phyloP scores from a whole-genome alignment of 2,329 filamentous ascomycete genomes.

The Arthrobotrys megalospora region DNA sequence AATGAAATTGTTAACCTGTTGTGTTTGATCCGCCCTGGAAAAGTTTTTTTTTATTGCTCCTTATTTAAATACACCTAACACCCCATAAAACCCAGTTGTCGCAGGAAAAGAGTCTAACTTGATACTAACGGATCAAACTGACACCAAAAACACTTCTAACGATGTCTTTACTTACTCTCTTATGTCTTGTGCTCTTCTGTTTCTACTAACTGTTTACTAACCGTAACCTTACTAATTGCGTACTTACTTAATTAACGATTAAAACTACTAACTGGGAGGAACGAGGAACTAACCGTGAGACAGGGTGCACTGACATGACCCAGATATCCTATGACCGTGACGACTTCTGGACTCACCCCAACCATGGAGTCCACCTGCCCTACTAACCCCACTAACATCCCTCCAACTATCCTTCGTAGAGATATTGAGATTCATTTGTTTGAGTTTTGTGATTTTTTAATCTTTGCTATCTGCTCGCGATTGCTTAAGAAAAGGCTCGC shows the following conservation, averaged over 20 bases:
- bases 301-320: conserved; percentile 53
- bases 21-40: neutral
- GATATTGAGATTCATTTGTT: neutral
- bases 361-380: neutral
- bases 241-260: conserved; percentile 38
- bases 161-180: conserved; percentile 26
- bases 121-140: conserved; percentile 37
- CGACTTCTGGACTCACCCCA: conserved; percentile 13
- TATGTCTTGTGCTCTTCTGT: conserved; percentile 43
- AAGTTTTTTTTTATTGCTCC: conserved; percentile 18
- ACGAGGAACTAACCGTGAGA: conserved; percentile 53
- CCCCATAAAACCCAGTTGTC: conserved; percentile 1
- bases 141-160: conserved; percentile 7
- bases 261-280: conserved; percentile 33
- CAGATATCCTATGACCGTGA: conserved; percentile 15
- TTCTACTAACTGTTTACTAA: conserved; percentile 59
- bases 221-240: conserved; percentile 55
- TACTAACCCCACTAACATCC: conserved; percentile 30
- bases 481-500: conserved; percentile 1
- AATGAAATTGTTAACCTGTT: conserved; percentile 25
- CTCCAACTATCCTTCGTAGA: neutral
- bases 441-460: neutral
- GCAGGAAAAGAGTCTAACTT: conserved; percentile 9
- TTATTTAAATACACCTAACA: conserved; percentile 20
- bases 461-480: neutral